A percentile compares a stretch with the other conserved stretches of the same genome.
Evolutionary conservation across 2,329 filamentous ascomycete species (phyloP).

Genomic region (Xylariomycetidae sp.): DNA sequence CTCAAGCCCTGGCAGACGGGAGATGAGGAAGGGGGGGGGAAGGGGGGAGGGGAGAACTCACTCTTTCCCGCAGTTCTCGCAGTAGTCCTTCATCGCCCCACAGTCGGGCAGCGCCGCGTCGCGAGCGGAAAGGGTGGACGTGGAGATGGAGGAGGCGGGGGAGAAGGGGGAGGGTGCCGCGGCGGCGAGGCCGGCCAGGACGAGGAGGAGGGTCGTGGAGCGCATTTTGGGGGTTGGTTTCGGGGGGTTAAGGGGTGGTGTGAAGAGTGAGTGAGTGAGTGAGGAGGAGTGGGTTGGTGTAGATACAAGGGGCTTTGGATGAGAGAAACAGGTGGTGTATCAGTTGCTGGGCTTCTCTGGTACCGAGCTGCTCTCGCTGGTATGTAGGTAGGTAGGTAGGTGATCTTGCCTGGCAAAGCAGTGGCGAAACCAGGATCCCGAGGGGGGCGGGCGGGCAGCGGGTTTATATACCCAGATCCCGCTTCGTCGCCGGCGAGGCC

Average conservation of each 20-base stretch:
- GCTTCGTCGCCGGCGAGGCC: too few relatives aligned
- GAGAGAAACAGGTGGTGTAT: too few relatives aligned
- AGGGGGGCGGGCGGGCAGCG: too few relatives aligned
- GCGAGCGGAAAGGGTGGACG: constrained; percentile 2
- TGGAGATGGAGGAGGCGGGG: background rate
- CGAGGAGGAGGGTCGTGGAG: constrained; percentile 10
- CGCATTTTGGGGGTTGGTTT: constrained; percentile 13
- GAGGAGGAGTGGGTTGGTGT: too few relatives aligned
- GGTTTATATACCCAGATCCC: too few relatives aligned
- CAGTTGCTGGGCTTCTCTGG: too few relatives aligned
- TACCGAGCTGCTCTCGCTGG: too few relatives aligned
- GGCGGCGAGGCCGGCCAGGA: constrained; percentile 13
- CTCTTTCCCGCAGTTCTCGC: constrained; percentile 15
- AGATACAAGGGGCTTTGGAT: too few relatives aligned
- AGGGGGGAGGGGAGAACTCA: constrained; percentile 3
- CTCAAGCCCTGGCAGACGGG: background rate
- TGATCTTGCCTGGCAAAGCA: too few relatives aligned
- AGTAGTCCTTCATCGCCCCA: constrained; percentile 15
- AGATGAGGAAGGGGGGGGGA: background rate
- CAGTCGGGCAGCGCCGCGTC: constrained; percentile 17
- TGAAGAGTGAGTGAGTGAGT: background rate
- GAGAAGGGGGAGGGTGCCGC: constrained; percentile 7
- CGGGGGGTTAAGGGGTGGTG: background rate
- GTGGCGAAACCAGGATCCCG: too few relatives aligned
- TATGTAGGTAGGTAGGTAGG: too few relatives aligned